Conservation (phyloP, 257 asterid genomes). For the Nicotiana tabacum region DNA sequence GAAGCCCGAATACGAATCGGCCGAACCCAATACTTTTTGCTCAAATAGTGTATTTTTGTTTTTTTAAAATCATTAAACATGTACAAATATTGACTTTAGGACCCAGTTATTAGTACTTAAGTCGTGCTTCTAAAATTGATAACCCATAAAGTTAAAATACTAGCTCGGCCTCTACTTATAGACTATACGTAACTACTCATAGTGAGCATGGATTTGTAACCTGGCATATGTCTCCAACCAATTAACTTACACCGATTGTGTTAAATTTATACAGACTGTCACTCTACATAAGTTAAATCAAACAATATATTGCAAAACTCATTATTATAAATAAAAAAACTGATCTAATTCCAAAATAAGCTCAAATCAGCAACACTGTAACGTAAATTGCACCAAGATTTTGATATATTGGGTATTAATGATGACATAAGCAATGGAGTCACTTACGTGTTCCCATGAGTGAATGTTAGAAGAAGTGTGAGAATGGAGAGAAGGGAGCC, state of each 20-base stretch:
- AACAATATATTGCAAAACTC: not conserved
- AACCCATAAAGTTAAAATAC: too few species aligned
- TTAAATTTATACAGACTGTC: not conserved
- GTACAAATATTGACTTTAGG: too few species aligned
- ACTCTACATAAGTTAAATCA: not conserved
- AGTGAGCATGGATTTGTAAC: not conserved
- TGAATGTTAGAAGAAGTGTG: constrained; percentile 7
- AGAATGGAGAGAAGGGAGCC: not conserved
- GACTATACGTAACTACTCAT: not conserved
- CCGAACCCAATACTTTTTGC: too few species aligned
- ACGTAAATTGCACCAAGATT: not conserved
- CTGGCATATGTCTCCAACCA: not conserved
- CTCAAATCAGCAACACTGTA: not conserved
- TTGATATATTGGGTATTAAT: not conserved
- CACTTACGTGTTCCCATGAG: constrained; percentile 21
- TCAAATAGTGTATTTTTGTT: too few species aligned
- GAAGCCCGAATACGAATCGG: too few species aligned
- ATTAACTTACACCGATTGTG: not conserved
- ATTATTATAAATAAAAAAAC: not conserved
- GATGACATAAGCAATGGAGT: not conserved
- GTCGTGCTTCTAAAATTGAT: too few species aligned
- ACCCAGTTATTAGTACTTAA: too few species aligned
- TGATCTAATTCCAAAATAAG: not conserved
- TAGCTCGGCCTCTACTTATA: not conserved
- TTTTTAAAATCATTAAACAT: too few species aligned